phyloP scores from a whole-genome alignment of 1,139 yeast species.

The Saccharomycopsis phalli region DNA sequence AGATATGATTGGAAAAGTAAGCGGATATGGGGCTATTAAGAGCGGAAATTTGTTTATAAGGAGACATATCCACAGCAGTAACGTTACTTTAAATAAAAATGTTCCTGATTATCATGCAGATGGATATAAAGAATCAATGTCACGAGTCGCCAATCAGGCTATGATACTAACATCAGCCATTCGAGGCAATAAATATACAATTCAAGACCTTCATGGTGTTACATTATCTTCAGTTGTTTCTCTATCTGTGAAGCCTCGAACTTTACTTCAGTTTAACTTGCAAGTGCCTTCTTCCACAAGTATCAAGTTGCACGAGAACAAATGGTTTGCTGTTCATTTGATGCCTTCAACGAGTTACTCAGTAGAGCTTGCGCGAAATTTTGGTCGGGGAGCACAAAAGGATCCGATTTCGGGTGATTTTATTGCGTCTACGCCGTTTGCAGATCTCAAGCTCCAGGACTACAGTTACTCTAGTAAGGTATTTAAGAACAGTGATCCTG shows the following conservation, averaged over 20 bases:
- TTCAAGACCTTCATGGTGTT: slow-evolving; percentile 42
- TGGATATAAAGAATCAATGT: slow-evolving; percentile 28
- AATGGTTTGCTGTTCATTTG: slow-evolving; percentile 63
- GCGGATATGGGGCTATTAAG: background rate
- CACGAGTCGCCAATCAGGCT: slow-evolving; percentile 32
- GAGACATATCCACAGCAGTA: background rate
- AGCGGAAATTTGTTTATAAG: background rate
- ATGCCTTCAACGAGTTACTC: slow-evolving; percentile 49
- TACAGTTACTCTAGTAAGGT: slow-evolving; percentile 3
- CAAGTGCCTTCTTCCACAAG: slow-evolving; percentile 80
- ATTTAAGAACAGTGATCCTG: background rate
- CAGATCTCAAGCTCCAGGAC: slow-evolving; percentile 5
- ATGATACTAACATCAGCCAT: slow-evolving; percentile 33
- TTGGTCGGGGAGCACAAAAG: slow-evolving; percentile 45
- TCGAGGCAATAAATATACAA: background rate
- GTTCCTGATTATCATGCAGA: background rate
- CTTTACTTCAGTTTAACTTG: slow-evolving; percentile 70
- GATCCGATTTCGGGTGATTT: background rate
- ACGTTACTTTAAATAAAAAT: background rate
- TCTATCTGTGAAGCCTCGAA: slow-evolving; percentile 61
- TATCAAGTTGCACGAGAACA: slow-evolving; percentile 44
- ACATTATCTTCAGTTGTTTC: slow-evolving; percentile 79
- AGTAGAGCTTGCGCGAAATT: slow-evolving; percentile 46
- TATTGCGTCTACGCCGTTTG: slow-evolving; percentile 9
- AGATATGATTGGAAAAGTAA: background rate